These are phyloP conservation scores for Kuraishia hungarica DNA, from an alignment of 805 yeast species.

Conservation along the genomic window DNA sequence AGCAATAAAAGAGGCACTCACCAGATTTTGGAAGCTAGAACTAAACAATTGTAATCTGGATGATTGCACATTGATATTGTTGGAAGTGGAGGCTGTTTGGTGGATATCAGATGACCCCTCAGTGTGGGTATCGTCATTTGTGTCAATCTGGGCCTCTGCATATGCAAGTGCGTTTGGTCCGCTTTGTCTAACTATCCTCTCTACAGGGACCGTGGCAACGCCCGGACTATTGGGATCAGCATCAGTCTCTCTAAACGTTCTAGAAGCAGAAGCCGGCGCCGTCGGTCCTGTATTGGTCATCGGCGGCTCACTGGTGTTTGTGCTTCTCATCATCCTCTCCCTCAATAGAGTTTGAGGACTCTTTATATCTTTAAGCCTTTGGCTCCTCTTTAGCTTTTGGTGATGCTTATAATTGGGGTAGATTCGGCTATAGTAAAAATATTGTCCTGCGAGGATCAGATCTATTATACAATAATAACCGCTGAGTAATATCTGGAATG, in stretches of 20 bases:
- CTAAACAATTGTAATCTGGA: background rate
- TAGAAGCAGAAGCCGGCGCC: background rate
- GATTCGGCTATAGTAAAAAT: slow-evolving; percentile 32
- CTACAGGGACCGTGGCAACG: slow-evolving; percentile 3
- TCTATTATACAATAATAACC: slow-evolving; percentile 42
- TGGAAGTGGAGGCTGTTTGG: background rate
- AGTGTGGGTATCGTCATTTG: background rate
- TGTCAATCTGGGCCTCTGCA: background rate
- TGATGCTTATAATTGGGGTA: background rate
- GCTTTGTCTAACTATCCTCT: slow-evolving; percentile 1
- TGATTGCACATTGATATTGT: background rate
- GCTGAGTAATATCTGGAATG: slow-evolving; percentile 37
- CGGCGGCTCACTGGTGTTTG: background rate
- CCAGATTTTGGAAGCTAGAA: slow-evolving; percentile 10
- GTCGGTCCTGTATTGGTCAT: background rate
- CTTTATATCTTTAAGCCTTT: slow-evolving; percentile 8
- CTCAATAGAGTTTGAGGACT: slow-evolving; percentile 17
- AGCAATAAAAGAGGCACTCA: slow-evolving; percentile 20
- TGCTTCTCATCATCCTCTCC: slow-evolving; percentile 1
- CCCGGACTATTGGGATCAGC: slow-evolving; percentile 1
- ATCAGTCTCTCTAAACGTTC: slow-evolving; percentile 4
- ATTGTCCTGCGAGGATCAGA: slow-evolving; percentile 34
- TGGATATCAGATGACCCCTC: background rate
- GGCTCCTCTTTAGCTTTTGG: slow-evolving; percentile 1
- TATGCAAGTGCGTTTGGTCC: background rate